Conservation (phyloP, 106 monocot genomes). For the Dendrobium catenatum region DNA sequence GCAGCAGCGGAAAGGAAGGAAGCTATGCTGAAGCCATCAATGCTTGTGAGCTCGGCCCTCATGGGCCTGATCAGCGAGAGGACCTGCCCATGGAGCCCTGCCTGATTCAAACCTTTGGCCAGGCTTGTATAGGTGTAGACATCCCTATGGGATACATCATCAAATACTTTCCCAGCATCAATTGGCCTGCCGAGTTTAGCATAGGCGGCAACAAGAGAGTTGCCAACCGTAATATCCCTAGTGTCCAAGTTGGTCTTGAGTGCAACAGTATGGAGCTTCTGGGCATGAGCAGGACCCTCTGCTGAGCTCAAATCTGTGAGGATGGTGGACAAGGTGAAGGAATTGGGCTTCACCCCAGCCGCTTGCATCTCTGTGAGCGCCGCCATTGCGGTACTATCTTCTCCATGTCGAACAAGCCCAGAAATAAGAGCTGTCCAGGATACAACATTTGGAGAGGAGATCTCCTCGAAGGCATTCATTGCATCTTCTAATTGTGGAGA, state of each 20-base stretch:
- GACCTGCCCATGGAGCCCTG: conserved; percentile 35
- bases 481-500: conserved; percentile 17
- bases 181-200: conserved; percentile 29
- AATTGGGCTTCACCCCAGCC: conserved; percentile 42
- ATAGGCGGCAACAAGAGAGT: conserved; percentile 74
- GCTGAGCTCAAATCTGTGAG: conserved; percentile 34
- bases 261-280: conserved; percentile 51
- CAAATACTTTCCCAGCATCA: conserved; percentile 44
- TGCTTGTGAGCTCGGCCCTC: conserved; percentile 29
- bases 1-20: conserved; percentile 71
- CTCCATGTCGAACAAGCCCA: conserved; percentile 25
- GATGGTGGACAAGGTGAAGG: conserved; percentile 61
- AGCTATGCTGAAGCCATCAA: conserved; percentile 57
- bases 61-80: conserved; percentile 38
- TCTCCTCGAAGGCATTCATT: conserved; percentile 28
- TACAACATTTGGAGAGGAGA: conserved; percentile 50
- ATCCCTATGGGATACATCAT: conserved; percentile 41
- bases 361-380: conserved; percentile 50
- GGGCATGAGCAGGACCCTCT: conserved; percentile 22
- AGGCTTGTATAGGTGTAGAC: conserved; percentile 65
- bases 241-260: conserved; percentile 38
- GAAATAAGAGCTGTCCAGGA: conserved; percentile 71
- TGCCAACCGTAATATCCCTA: conserved; percentile 34
- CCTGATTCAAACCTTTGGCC: conserved; percentile 52
- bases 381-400: conserved; percentile 19